Percentiles rank a stretch among this genome's conserved stretches.
Evolutionary conservation across 148 eudicot species (phyloP).

Genomic region (Rhododendron simsii): DNA sequence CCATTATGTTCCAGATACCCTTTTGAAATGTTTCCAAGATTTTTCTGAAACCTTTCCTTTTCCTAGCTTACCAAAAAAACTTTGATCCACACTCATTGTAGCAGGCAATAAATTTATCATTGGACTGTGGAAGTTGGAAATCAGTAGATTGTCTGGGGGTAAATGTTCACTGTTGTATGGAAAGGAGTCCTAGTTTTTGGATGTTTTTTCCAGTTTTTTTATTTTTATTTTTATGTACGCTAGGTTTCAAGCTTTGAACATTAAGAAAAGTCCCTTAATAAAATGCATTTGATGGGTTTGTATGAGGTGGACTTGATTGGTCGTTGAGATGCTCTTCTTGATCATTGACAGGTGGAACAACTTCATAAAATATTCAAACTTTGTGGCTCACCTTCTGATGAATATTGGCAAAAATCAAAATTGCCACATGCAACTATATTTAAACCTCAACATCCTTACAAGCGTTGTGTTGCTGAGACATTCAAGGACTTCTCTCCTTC

Average conservation of each 20-base stretch:
- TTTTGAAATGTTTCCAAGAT: neutral
- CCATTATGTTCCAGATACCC: neutral
- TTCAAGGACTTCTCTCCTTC: conserved; percentile 47
- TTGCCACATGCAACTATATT: conserved; percentile 61
- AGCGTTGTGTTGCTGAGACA: conserved; percentile 50
- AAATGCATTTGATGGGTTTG: neutral
- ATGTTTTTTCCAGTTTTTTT: neutral
- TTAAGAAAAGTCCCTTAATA: neutral
- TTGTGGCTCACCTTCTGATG: conserved; percentile 70
- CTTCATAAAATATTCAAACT: conserved; percentile 70
- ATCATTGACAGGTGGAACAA: conserved; percentile 57
- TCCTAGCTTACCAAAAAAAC: neutral
- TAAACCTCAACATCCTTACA: conserved; percentile 71
- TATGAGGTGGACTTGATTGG: neutral
- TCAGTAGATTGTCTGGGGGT: neutral
- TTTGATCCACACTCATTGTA: neutral
- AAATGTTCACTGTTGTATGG: neutral
- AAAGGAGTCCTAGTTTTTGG: neutral
- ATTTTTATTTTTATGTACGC: neutral
- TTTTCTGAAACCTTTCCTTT: neutral
- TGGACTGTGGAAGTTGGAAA: neutral
- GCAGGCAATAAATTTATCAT: neutral
- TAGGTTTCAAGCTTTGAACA: neutral
- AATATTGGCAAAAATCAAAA: conserved; percentile 61
- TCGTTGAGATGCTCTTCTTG: neutral